Base-by-base conservation (phyloP, 2,329 filamentous ascomycete genomes). In the Penicillium capsulatum region DNA sequence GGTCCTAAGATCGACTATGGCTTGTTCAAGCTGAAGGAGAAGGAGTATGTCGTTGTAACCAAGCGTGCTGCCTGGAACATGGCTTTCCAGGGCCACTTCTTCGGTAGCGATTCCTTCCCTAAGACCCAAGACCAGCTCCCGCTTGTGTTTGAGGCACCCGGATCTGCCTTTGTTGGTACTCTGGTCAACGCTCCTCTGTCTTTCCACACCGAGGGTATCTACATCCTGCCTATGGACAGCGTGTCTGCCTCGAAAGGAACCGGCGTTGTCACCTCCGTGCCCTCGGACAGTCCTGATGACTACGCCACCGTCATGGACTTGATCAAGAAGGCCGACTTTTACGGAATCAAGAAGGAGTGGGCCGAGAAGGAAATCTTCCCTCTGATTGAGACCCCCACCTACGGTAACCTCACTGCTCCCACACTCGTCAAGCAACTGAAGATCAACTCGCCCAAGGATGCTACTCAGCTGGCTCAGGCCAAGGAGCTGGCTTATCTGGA, bases 401-500 rank as follows among this genome's bases (percentile, higher is more conserved):
- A 91, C 58, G 89, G 88, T 38, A 83, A 95, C 55, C 74, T 94
- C 43, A 85, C 85, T 34, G 92, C 92, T 0, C 83, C 85, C 50
- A 78, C 81, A 55, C 72, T 98, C 43, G 85, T 94, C 38, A 87
- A 96, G 72, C 81, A 92, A 65, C 75, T 96, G 64, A 97, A 97
- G 76, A 98, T 98, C 61, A 83, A 87, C 50, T 97, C 91, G 9
- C 91, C 92, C 47, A 98, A 98, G 69, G 92, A 98, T 61, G 79
- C 83, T 24, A 92, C 86, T 63, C 84, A 90, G 67, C 80, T 98
- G 32, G 85, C 86, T 31, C 85, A 96, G 65, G 92, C 92, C 31
- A 98, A 98, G 71, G 91, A 97, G 53, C 72, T 94, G 51, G 90
- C 92, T 0, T 98, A 98, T 76, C 95, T 92, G 68, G 90, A 96